phyloP scores from a whole-genome alignment of 129 eudicot species.

The Tagetes erecta region DNA sequence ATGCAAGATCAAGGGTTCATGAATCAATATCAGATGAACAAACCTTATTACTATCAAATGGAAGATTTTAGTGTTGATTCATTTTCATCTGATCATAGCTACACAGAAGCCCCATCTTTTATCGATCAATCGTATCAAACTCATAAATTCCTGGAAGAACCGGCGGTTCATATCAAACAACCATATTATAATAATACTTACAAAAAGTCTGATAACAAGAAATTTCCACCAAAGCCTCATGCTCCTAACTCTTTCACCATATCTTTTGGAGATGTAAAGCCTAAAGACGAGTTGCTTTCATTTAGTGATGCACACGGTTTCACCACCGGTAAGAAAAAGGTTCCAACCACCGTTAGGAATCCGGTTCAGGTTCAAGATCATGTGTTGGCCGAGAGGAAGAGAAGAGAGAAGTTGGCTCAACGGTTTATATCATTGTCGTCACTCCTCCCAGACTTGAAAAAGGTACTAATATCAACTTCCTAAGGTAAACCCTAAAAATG shows the following conservation, averaged over 20 bases:
- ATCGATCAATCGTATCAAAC: slow-evolving; percentile 40
- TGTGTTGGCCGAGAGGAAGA: slow-evolving; percentile 64
- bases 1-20: too few relatives aligned
- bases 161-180: slow-evolving; percentile 4
- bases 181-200: neutral
- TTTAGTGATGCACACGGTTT: slow-evolving; percentile 28
- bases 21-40: too few relatives aligned
- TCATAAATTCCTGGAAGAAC: slow-evolving; percentile 24
- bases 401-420: slow-evolving; percentile 63
- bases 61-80: slow-evolving; percentile 41
- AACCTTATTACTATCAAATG: neutral
- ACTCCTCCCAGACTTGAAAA: slow-evolving; percentile 24
- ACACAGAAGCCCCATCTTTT: slow-evolving; percentile 35
- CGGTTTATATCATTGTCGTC: slow-evolving; percentile 26
- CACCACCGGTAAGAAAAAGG: slow-evolving; percentile 21
- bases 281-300: slow-evolving; percentile 40
- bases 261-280: slow-evolving; percentile 37
- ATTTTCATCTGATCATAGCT: slow-evolving; percentile 37
- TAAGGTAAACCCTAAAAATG: neutral
- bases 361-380: slow-evolving; percentile 62
- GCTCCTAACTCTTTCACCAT: slow-evolving; percentile 36
- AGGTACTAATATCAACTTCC: slow-evolving; percentile 31
- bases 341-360: slow-evolving; percentile 27
- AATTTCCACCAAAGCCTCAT: slow-evolving; percentile 6
- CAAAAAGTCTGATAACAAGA: neutral